Conservation (phyloP, 495 filamentous ascomycete genomes). For the Penicillium dipodomyicola region DNA sequence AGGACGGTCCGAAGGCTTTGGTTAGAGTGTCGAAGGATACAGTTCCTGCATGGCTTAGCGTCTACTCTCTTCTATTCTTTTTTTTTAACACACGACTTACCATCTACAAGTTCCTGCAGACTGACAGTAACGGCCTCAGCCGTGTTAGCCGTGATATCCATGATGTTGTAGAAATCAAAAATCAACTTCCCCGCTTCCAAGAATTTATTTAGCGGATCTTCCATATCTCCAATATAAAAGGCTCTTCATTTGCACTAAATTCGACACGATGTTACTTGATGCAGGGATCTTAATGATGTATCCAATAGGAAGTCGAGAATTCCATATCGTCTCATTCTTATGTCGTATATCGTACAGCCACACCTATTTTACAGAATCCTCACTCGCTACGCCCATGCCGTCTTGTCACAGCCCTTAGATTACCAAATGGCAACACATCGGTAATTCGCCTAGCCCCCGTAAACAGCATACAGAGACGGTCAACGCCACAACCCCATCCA, state of each 20-base stretch:
- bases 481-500: slow-evolving; percentile 92
- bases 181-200: slow-evolving; percentile 25
- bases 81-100: slow-evolving; percentile 11
- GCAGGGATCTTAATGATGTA: slow-evolving; percentile 1
- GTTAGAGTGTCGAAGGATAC: slow-evolving; percentile 72
- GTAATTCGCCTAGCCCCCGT: slow-evolving; percentile 70
- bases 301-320: slow-evolving; percentile 5
- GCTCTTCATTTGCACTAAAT: not conserved
- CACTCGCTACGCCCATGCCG: slow-evolving; percentile 25
- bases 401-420: slow-evolving; percentile 53
- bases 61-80: not conserved
- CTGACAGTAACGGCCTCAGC: slow-evolving; percentile 55
- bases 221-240: not conserved
- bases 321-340: not conserved
- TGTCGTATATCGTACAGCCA: slow-evolving; percentile 28
- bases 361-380: slow-evolving; percentile 42
- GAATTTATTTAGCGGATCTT: not conserved
- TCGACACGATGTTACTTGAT: slow-evolving; percentile 2
- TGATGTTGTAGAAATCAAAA: slow-evolving; percentile 13
- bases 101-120: slow-evolving; percentile 48
- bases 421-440: slow-evolving; percentile 87
- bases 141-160: slow-evolving; percentile 13
- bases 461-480: slow-evolving; percentile 87
- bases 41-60: slow-evolving; percentile 49
- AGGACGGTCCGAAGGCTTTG: slow-evolving; percentile 86